Conservation (phyloP, 1,284 basidiomycete species). For the Quambalaria eucalypti region DNA sequence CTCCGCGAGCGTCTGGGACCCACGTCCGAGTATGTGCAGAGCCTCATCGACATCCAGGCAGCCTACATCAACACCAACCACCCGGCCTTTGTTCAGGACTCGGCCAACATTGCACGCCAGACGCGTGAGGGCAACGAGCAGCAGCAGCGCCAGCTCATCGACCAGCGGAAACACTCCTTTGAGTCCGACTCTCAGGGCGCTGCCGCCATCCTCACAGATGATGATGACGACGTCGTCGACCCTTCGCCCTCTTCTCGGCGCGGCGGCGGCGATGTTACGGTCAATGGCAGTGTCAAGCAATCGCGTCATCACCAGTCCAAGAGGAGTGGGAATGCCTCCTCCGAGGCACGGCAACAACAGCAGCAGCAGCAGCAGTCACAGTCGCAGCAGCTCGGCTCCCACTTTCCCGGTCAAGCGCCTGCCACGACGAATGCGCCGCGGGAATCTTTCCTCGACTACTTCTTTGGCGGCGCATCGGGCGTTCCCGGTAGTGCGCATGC, state of each 20-base stretch:
- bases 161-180: conserved; percentile 14
- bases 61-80: conserved; percentile 99
- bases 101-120: conserved; percentile 42
- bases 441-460: conserved; percentile 46
- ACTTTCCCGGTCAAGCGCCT: background rate
- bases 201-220: conserved; percentile 16
- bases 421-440: background rate
- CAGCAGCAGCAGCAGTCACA: conserved; percentile 2
- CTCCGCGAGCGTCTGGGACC: conserved; percentile 89
- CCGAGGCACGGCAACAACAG: background rate
- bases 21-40: conserved; percentile 90
- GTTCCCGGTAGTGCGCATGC: conserved; percentile 17
- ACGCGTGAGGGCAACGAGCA: conserved; percentile 32
- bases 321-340: background rate
- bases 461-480: conserved; percentile 40
- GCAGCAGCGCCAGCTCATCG: conserved; percentile 40
- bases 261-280: conserved; percentile 5
- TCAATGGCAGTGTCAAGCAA: conserved; percentile 10
- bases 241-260: background rate
- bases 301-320: background rate
- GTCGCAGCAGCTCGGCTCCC: background rate
- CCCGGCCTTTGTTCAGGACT: conserved; percentile 65
- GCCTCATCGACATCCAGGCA: conserved; percentile 90
- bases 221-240: conserved; percentile 22
- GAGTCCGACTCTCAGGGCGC: conserved; percentile 25